Percentiles rank a stretch among this genome's conserved stretches.
These are phyloP conservation scores for Fusarium napiforme DNA, from an alignment of 2,329 filamentous ascomycete species.

Conservation along the genomic window DNA sequence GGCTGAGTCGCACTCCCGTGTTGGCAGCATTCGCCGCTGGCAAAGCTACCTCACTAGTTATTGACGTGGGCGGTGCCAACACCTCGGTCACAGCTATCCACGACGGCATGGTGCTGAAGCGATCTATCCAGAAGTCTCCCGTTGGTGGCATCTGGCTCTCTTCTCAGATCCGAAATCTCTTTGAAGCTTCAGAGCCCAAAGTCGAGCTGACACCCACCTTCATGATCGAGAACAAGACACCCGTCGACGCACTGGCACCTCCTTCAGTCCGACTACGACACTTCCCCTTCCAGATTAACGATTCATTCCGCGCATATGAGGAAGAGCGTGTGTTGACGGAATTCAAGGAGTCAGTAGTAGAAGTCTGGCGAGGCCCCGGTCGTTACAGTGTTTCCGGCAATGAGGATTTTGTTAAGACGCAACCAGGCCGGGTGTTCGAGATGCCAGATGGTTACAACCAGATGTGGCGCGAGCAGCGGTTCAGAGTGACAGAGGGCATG, in stretches of 20 bases:
- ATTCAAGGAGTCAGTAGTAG: constrained; percentile 97
- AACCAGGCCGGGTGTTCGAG: constrained; percentile 89
- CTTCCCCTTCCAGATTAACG: constrained; percentile 69
- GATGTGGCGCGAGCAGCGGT: constrained; percentile 90
- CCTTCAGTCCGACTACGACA: constrained; percentile 79
- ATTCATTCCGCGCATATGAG: constrained; percentile 83
- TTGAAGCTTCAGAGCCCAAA: constrained; percentile 74
- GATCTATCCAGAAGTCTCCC: constrained; percentile 86
- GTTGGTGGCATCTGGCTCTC: constrained; percentile 92
- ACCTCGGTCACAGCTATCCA: constrained; percentile 91
- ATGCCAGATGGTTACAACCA: constrained; percentile 98
- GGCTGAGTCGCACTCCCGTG: constrained; percentile 88
- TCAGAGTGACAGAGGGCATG: constrained; percentile 85
- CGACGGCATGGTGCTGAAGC: constrained; percentile 93
- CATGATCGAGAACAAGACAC: constrained; percentile 85
- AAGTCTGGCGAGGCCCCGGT: constrained; percentile 87
- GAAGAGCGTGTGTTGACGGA: constrained; percentile 94
- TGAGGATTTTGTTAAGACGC: constrained; percentile 77
- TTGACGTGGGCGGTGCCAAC: constrained; percentile 90
- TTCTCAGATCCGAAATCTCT: constrained; percentile 84
- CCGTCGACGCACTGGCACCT: constrained; percentile 86
- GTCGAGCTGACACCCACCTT: constrained; percentile 85
- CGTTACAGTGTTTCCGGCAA: constrained; percentile 73
- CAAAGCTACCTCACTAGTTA: constrained; percentile 90
- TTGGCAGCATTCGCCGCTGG: constrained; percentile 91